phyloP scores from a whole-genome alignment of 2,329 filamentous ascomycete species.

The Phialemoniopsis sp. region DNA sequence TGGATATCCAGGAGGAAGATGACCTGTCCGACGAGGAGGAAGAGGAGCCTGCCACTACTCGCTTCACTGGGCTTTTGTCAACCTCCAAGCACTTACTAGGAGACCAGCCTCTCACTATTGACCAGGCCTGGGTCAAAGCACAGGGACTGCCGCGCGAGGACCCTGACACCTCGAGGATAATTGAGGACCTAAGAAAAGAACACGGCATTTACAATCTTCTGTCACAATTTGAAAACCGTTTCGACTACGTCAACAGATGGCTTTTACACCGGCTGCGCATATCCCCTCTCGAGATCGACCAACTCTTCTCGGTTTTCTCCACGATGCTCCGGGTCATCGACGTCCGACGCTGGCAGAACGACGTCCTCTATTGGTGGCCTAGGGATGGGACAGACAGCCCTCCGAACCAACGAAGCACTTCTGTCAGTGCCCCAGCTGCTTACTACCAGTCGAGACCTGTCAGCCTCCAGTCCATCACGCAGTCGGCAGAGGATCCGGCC shows the following conservation, averaged over 20 bases:
- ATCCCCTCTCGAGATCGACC: conserved; percentile 38
- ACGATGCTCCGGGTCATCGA: conserved; percentile 23
- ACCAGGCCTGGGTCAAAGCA: too few relatives aligned
- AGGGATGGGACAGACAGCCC: conserved; percentile 20
- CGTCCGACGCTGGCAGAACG: conserved; percentile 31
- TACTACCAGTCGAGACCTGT: too few relatives aligned
- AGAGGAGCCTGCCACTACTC: too few relatives aligned
- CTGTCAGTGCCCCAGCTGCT: not conserved
- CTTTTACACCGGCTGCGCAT: conserved; percentile 45
- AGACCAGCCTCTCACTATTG: too few relatives aligned
- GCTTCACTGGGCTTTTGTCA: too few relatives aligned
- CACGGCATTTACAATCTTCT: conserved; percentile 40
- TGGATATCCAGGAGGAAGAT: too few relatives aligned
- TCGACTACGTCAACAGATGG: conserved; percentile 47
- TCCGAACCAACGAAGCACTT: conserved; percentile 12
- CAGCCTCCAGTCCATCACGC: too few relatives aligned
- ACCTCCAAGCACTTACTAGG: too few relatives aligned
- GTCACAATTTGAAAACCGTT: conserved; percentile 29
- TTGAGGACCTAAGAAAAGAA: conserved; percentile 41
- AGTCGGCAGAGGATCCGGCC: too few relatives aligned
- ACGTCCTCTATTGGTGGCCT: conserved; percentile 35
- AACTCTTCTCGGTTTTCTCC: conserved; percentile 33
- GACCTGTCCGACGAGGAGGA: too few relatives aligned
- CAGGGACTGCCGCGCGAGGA: too few relatives aligned
- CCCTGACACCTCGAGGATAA: conserved; percentile 2